phyloP scores from a whole-genome alignment of 1,139 yeast genomes.

The Debaryomyces psychrophilus region DNA sequence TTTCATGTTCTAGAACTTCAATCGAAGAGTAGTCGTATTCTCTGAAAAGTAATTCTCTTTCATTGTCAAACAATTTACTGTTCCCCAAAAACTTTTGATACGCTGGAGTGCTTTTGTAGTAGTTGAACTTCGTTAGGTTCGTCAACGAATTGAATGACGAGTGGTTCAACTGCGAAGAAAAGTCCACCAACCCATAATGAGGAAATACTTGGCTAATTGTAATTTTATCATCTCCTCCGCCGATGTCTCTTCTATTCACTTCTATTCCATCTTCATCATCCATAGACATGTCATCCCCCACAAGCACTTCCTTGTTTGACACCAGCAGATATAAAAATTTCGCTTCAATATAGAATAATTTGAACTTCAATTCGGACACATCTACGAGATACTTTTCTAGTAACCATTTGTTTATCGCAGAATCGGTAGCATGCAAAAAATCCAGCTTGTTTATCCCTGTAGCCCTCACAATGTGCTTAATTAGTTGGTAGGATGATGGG shows the following conservation, averaged over 20 bases:
- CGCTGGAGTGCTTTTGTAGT: constrained; percentile 29
- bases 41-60: constrained; percentile 34
- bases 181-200: constrained; percentile 40
- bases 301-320: constrained; percentile 23
- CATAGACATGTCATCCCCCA: constrained; percentile 12
- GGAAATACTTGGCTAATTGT: constrained; percentile 48
- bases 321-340: constrained; percentile 23
- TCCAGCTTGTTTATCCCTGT: constrained; percentile 24
- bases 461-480: constrained; percentile 29
- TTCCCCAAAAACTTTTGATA: constrained; percentile 28
- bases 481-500: constrained; percentile 49
- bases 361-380: constrained; percentile 20
- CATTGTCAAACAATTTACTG: constrained; percentile 34
- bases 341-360: constrained; percentile 35
- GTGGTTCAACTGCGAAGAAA: constrained; percentile 34
- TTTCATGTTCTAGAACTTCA: constrained; percentile 24
- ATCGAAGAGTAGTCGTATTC: constrained; percentile 29
- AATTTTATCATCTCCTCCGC: constrained; percentile 26
- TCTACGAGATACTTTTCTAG: constrained; percentile 24
- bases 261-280: constrained; percentile 12
- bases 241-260: not conserved
- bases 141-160: constrained; percentile 42
- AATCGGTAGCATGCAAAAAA: constrained; percentile 24
- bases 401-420: constrained; percentile 28
- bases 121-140: constrained; percentile 39